A percentile compares a stretch with the other conserved stretches of the same genome.
Conservation (phyloP, 2,329 filamentous ascomycete species). For the Pseudogymnoascus verrucosus region DNA sequence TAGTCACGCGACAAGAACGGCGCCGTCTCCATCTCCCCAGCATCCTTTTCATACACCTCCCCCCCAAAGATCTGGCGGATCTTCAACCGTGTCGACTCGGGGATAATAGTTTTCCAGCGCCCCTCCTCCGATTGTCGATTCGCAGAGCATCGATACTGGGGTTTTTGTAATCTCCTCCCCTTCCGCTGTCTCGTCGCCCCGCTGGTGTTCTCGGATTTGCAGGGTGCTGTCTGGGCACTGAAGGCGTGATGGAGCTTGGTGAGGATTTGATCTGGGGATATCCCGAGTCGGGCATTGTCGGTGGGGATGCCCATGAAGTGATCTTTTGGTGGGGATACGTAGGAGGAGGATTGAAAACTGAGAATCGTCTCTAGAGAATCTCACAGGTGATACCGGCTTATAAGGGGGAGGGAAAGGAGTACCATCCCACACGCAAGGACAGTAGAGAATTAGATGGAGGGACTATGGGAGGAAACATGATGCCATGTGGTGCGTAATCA, state of each 20-base stretch:
- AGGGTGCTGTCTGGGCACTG: too few relatives aligned
- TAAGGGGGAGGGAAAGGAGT: background rate
- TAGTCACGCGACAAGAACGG: background rate
- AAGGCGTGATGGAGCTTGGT: background rate
- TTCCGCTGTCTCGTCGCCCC: background rate
- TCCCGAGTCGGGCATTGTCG: background rate
- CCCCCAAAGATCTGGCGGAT: background rate
- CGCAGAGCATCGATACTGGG: background rate
- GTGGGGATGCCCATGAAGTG: background rate
- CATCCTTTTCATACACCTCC: background rate
- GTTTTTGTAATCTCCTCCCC: background rate
- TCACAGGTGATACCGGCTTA: background rate
- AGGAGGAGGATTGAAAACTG: background rate
- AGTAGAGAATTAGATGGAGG: background rate
- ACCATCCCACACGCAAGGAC: background rate
- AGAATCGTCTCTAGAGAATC: background rate
- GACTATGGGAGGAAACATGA: background rate
- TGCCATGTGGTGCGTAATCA: background rate
- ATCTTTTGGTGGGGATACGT: background rate
- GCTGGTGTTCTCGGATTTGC: background rate
- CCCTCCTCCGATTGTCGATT: background rate
- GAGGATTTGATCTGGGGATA: background rate
- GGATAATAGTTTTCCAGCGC: background rate
- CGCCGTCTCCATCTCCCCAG: background rate
- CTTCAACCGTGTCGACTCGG: background rate